Evolutionary conservation across 2,329 filamentous ascomycete species (phyloP).

Genomic region (Venturia asperata): DNA sequence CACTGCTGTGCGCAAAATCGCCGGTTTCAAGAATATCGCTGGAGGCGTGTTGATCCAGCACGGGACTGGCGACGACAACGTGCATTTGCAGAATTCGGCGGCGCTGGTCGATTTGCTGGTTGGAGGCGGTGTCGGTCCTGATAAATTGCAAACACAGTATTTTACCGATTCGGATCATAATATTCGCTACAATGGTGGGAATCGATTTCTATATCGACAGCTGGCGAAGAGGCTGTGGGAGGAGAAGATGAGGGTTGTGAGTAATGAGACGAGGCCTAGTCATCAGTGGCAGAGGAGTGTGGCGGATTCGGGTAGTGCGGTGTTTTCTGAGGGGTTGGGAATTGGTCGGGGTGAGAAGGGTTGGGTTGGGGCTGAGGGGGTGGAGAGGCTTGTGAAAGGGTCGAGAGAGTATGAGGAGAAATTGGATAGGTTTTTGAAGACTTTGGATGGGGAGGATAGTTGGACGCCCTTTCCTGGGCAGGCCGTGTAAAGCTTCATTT

Average conservation of each 20-base stretch:
- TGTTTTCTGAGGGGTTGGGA: not conserved
- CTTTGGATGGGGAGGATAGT: not conserved
- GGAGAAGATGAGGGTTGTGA: constrained; percentile 41
- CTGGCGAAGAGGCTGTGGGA: constrained; percentile 54
- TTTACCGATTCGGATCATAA: constrained; percentile 61
- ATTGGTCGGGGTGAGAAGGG: not conserved
- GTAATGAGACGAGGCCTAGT: not conserved
- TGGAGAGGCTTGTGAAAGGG: not conserved
- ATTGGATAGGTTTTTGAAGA: not conserved
- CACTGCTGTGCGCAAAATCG: constrained; percentile 50
- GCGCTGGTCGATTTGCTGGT: constrained; percentile 57
- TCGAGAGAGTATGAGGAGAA: not conserved
- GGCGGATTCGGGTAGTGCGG: not conserved
- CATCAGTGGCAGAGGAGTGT: not conserved
- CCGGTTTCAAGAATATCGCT: constrained; percentile 55
- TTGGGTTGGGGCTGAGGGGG: not conserved
- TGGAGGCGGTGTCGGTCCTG: constrained; percentile 50
- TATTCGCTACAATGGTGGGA: constrained; percentile 52
- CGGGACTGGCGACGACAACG: constrained; percentile 63
- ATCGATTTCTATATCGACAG: constrained; percentile 54
- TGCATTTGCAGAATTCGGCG: constrained; percentile 62
- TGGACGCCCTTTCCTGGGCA: not conserved
- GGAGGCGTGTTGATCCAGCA: constrained; percentile 59
- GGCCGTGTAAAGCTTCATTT: not conserved
- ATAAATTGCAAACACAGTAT: constrained; percentile 56